Base-by-base conservation (phyloP, 345 rosid species). In the Reutealis trisperma region DNA sequence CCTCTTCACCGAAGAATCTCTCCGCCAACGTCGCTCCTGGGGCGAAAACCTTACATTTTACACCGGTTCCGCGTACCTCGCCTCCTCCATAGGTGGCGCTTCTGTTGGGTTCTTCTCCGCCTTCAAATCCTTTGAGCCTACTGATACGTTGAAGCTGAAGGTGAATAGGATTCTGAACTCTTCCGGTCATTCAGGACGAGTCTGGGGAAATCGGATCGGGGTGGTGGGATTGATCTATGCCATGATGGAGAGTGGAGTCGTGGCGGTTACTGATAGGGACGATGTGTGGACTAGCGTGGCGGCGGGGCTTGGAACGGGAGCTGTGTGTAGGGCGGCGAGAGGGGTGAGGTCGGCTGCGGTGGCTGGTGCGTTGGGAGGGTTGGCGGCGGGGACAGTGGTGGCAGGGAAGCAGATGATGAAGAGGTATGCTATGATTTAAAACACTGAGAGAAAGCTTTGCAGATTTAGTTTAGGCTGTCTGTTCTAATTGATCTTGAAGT, bases 31-130 rank as follows among this genome's bases (percentile, higher is more conserved):
- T 79, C 97, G 99, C 64, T 89, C 98, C 61, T 95, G 99, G 99
- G 98, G 99, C 14, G 99, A 93, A 84, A 96, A 93, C 63, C 91
- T 96, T 75, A 92, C 98, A 57, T 96, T 93, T 75, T 96, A 96
- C 82, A 93, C 99, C 68, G 99, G 99, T 10, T 73, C 90, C 5
- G 88, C 92, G 66, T 95, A 95, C 81, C 88, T 93, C 44, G 87
- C 86, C 15, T 96, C 92, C 19, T 87, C 98, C 16, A 59, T 87
- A 34, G 80, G 81, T 69, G 99, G 97, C 1, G 97, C 90, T 32
- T 63, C 87, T 6, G 60, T 51, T 6, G 99, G 99, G 0, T 18
- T 90, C 21, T 24, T 78, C 79, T 77, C 91, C 9, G 97, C 89
- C 37, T 59, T 88, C 84, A 83, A 76, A 73, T 85, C 92, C 70